phyloP scores from a whole-genome alignment of 805 yeast genomes.

The Wickerhamomyces rabaulensis region DNA sequence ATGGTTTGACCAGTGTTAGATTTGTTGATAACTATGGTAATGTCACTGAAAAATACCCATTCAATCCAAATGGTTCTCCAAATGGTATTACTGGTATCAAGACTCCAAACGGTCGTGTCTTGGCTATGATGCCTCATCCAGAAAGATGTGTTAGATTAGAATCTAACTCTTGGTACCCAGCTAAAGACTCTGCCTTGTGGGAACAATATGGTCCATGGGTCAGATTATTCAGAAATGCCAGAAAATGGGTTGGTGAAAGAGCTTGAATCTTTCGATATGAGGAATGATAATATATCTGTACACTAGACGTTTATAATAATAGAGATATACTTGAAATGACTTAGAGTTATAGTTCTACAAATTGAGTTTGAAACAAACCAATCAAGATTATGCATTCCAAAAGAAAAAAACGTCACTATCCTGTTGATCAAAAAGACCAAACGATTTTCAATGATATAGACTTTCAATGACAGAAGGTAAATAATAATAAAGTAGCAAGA shows the following conservation, averaged over 20 bases:
- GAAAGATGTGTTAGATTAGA: constrained; percentile 89
- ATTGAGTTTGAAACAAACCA: too few species aligned
- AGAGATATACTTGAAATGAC: neutral
- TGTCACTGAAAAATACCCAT: constrained; percentile 79
- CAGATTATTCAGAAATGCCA: constrained; percentile 83
- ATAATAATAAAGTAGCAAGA: too few species aligned
- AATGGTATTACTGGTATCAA: constrained; percentile 89
- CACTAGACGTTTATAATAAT: neutral
- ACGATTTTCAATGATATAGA: too few species aligned
- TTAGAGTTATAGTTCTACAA: too few species aligned
- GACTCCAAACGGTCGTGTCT: constrained; percentile 87
- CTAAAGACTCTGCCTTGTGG: constrained; percentile 55
- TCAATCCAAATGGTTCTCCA: constrained; percentile 95
- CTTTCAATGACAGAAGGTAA: too few species aligned
- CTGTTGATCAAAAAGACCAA: too few species aligned
- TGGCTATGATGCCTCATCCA: constrained; percentile 99
- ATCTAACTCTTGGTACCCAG: constrained; percentile 88
- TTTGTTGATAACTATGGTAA: constrained; percentile 90
- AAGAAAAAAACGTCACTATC: too few species aligned
- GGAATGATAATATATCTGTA: neutral
- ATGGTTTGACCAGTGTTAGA: constrained; percentile 61
- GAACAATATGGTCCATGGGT: constrained; percentile 94
- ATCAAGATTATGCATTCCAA: too few species aligned
- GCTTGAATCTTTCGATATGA: neutral
- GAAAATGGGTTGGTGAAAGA: constrained; percentile 75